Base-by-base conservation (phyloP, 129 eudicot species). In the Pulicaria dysenterica region DNA sequence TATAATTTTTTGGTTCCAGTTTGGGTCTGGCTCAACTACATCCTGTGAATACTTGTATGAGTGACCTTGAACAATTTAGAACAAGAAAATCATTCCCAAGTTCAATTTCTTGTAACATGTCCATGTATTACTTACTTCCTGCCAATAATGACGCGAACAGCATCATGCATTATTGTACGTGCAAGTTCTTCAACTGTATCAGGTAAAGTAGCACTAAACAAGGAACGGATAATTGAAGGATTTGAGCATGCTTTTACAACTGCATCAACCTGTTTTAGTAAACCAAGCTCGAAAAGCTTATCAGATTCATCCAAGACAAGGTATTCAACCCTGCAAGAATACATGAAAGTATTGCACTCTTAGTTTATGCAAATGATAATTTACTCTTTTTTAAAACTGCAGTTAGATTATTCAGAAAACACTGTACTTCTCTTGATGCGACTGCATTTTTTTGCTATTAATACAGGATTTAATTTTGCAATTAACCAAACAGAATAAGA, bases 131-230 rank as follows among this genome's bases (percentile, higher is more conserved):
- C 95, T 83, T 86, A 94, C 98, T 94, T 94, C 64, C 91, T 77
- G 59, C 99, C 99, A 71, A 94, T 83, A 50, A 94, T 90, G 49
- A 94, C 86, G 14, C 99, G 88, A 57, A 94, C 92, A 67, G 99
- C 97, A 75, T 94, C 99, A 77, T 94, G 99, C 99, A 94, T 94
- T 58, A 94, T 84, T 37, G 99, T 88, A 9, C 99, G 96, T 70
- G 99, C 97, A 77, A 90, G 99, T 76, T 94, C 96, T 84, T 94
- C 97, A 71, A 94, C 97, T 40, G 91, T 83, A 86, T 94, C 99
- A 48, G 99, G 99, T 78, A 94, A 83, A 74, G 99, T 94, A 65
- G 99, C 99, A 78, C 99, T 94, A 77, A 87, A 94, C 73, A 94
- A 64, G 63, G 96, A 90, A 9, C 97, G 95, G 43, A 86, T 6